Evolutionary conservation across 257 asterid genomes (phyloP), one percentile per base, ranked within the genome.

Genomic region (Cruciata laevipes): DNA sequence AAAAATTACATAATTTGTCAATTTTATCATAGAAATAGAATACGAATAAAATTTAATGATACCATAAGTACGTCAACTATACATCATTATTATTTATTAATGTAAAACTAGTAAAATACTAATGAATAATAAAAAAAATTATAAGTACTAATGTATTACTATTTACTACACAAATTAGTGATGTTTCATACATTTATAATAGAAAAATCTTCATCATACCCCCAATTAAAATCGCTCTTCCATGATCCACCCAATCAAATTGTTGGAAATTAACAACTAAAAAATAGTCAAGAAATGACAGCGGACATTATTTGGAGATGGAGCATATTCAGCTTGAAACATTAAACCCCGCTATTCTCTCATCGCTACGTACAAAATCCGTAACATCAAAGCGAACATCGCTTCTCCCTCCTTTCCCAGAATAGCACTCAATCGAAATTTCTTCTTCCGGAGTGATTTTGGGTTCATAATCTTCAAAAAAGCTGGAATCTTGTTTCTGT

Each of bases 261-360:
- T 17, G 55, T 16, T 53, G 25, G 27, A 53, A 53, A 17, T 18
- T 52, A n/a, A 21, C 14, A 58, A 58, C 11, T n/a, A n/a, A n/a
- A 58, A 58, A 59, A 59, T 20, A 59, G 64, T 30, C 38, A 59
- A 8, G 35, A 14, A 59, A n/a, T 59, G 64, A 40, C 64, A 30
- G 40, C 64, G 38, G 13, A 20, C 65, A 17, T 16, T 21, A 57
- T 42, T 23, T 37, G 72, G 65, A 7, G n/a, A 14, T 37, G 72
- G 30, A 30, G 73, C 66, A 59, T 58, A 69, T 69, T 69, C 73
- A 40, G 47, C 55, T 53, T 7, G 60, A 53, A 53, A 53, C 60
- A 17, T 47, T 53, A 53, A 53, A 53, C 24, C 60, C 60, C 60
- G 60, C 60, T 53, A 53, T 20, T 53, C 60, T 53, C 60, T 53